Base-by-base conservation (phyloP, 805 yeast genomes). In the Vanderwaltozyma yarrowii region DNA sequence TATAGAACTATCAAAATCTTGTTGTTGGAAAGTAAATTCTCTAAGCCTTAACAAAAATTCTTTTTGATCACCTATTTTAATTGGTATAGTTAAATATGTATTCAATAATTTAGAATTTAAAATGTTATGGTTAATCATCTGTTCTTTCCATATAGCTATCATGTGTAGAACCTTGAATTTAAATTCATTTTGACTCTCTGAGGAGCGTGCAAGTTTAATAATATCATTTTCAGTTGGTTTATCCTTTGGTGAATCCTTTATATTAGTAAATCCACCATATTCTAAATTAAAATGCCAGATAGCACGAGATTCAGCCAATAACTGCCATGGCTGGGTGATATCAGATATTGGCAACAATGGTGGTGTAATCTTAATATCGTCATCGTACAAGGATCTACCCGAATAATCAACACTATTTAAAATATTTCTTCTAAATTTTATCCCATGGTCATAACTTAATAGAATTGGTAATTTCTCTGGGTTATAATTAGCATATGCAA, bases 231-330 rank as follows among this genome's bases (percentile, higher is more conserved):
- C 66, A 1, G 48, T 49, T 23, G 62, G 67, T 10, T 81, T 58
- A 20, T 64, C 58, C 0, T 58, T 48, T 0, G 79, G 78, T 32
- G 62, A 56, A 25, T 56, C 51, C 16, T 70, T 55, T 18, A 74
- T 42, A 12, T 74, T 61, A 48, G 69, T 76, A 2, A 71, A 20
- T 5, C 55, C 50, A 20, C 61, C 62, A 28, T 33, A 43, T 30
- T 52, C 57, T 11, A 57, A 32, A 43, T 53, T 51, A 38, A 56
- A 59, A 17, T 51, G 51, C 78, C 94, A 74, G 5, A 89, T 41
- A 0, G 96, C 96, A 42, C 75, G 69, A 0, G 89, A 75, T 58
- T 89, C 97, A 0, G 80, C 77, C 31, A 81, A 38, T 1, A 84
- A 60, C 43, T 76, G 70, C 17, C 64, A 52, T 12, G 54, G 43